Evolutionary conservation across 805 yeast genomes (phyloP).

Genomic region (Saccharomyces cerevisiae): DNA sequence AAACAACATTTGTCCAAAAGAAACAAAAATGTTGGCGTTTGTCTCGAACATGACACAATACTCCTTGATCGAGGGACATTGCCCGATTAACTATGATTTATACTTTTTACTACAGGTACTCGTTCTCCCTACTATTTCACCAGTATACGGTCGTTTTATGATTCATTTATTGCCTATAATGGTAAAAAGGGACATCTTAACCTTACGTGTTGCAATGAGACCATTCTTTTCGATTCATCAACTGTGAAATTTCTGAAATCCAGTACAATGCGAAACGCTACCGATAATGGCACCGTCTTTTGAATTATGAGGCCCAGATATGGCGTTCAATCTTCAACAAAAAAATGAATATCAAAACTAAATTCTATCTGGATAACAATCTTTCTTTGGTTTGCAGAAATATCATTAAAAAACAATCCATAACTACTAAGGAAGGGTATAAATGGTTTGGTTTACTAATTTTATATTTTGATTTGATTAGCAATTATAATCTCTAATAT

Average conservation of each 20-base stretch:
- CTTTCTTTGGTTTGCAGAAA: too few species aligned
- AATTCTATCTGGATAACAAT: background rate
- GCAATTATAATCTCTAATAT: too few species aligned
- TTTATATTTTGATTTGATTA: too few species aligned
- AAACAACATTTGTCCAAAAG: background rate
- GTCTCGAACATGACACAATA: background rate
- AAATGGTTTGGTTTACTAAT: too few species aligned
- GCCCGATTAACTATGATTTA: background rate
- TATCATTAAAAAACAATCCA: too few species aligned
- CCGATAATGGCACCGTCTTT: background rate
- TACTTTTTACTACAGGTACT: background rate
- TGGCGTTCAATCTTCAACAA: background rate
- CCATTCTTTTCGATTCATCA: background rate
- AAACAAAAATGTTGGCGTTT: background rate
- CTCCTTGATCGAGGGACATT: background rate
- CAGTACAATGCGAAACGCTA: background rate
- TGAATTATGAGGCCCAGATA: background rate
- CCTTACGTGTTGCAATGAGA: background rate
- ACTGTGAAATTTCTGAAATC: background rate
- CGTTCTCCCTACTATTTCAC: background rate
- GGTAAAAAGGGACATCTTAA: background rate
- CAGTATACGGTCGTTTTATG: background rate
- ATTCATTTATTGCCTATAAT: background rate
- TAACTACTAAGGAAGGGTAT: too few species aligned
- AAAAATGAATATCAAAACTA: background rate